These are phyloP conservation scores for Entomortierella lignicola DNA, from an alignment of 192 early-diverging fungal species.

Conservation along the genomic window DNA sequence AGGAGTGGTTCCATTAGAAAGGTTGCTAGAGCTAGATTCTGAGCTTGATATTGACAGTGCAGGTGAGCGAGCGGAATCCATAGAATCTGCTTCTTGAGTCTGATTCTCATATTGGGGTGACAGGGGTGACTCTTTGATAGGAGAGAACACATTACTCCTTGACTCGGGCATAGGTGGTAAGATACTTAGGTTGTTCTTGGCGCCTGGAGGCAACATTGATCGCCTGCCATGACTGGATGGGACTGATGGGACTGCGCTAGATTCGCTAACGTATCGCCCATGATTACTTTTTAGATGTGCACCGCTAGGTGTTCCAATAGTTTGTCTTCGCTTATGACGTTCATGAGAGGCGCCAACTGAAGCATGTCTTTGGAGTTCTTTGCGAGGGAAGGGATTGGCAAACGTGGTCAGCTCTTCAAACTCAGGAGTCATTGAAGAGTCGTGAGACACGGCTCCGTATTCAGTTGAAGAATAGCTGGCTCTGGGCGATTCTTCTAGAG, in stretches of 20 bases:
- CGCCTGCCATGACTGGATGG: slow-evolving; percentile 3
- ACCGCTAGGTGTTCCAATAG: slow-evolving; percentile 15
- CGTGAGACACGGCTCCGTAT: slow-evolving; percentile 10
- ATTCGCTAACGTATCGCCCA: slow-evolving; percentile 41
- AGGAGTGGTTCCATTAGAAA: neutral
- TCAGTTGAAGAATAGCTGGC: slow-evolving; percentile 40
- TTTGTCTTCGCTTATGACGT: slow-evolving; percentile 40
- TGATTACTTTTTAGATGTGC: slow-evolving; percentile 11
- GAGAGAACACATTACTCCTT: neutral
- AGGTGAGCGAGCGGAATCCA: neutral
- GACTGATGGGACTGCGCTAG: slow-evolving; percentile 4
- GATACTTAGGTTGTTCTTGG: slow-evolving; percentile 9
- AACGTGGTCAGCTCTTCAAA: slow-evolving; percentile 47
- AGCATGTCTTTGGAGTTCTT: slow-evolving; percentile 37
- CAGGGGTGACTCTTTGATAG: neutral
- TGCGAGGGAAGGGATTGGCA: slow-evolving; percentile 33
- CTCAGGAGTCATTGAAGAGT: slow-evolving; percentile 6
- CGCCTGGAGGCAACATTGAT: slow-evolving; percentile 6
- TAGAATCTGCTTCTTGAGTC: neutral
- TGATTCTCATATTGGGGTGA: neutral
- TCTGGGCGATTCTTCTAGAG: slow-evolving; percentile 34
- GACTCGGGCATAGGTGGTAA: slow-evolving; percentile 29
- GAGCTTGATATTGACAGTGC: neutral
- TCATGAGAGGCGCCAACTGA: slow-evolving; percentile 16
- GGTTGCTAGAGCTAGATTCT: neutral